phyloP scores from a whole-genome alignment of 768 basidiomycete species.

The Porphyrellus cyaneotinctus region DNA sequence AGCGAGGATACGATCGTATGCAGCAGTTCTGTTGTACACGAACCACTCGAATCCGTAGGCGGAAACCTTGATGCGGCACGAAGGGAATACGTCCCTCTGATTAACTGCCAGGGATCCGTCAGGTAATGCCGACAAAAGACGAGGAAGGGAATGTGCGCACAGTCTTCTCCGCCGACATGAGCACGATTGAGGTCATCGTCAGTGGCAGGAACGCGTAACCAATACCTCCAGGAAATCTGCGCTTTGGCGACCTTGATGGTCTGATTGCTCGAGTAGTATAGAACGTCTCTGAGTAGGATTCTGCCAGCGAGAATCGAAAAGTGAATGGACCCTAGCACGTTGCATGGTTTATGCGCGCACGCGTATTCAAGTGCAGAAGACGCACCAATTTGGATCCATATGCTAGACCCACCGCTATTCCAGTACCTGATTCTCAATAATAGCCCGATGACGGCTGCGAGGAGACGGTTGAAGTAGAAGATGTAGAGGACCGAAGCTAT shows the following conservation, averaged over 20 bases:
- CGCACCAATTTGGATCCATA: conserved; percentile 82
- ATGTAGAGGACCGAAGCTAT: conserved; percentile 64
- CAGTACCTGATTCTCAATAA: conserved; percentile 70
- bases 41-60: conserved; percentile 91
- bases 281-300: conserved; percentile 81
- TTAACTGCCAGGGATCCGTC: conserved; percentile 30
- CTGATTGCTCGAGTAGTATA: conserved; percentile 91
- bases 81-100: conserved; percentile 37
- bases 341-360: conserved; percentile 1
- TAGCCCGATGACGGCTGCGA: conserved; percentile 65
- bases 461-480: conserved; percentile 88
- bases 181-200: conserved; percentile 59
- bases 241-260: conserved; percentile 80
- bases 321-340: conserved; percentile 73
- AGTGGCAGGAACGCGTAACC: conserved; percentile 78
- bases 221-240: conserved; percentile 90
- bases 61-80: conserved; percentile 78
- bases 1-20: conserved; percentile 82
- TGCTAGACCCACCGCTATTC: conserved; percentile 70
- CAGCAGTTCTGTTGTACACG: conserved; percentile 83
- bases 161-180: conserved; percentile 46
- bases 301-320: conserved; percentile 85
- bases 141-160: conserved; percentile 36
- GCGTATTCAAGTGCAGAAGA: conserved; percentile 1
- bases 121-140: not conserved